Evolutionary conservation across 352 stramenopile genomes (phyloP).

Genomic region (Plasmopara halstedii): DNA sequence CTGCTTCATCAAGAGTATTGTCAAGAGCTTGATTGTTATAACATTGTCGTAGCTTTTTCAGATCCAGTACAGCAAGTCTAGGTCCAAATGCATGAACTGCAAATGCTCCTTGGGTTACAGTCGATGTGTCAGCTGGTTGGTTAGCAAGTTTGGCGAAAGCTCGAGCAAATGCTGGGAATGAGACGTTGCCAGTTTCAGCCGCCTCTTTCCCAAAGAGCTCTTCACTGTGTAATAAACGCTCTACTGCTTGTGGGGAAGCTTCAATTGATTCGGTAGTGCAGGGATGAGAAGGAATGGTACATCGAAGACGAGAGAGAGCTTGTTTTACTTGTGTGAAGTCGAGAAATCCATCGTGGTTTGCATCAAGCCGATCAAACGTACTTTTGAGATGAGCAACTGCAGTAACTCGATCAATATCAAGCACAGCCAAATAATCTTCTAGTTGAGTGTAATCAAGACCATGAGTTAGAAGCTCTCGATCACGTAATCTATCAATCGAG

Average conservation of each 20-base stretch:
- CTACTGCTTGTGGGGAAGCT: conserved; percentile 25
- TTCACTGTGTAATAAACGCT: conserved; percentile 27
- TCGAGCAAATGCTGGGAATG: conserved; percentile 46
- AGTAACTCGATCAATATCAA: conserved; percentile 58
- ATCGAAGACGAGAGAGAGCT: conserved; percentile 32
- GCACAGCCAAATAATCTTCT: conserved; percentile 62
- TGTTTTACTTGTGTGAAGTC: conserved; percentile 42
- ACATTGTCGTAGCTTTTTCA: conserved; percentile 26
- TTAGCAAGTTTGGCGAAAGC: conserved; percentile 50
- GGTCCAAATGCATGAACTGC: conserved; percentile 14
- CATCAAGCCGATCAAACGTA: conserved; percentile 60
- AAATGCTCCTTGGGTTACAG: conserved; percentile 18
- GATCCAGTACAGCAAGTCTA: conserved; percentile 32
- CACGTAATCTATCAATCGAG: conserved; percentile 51
- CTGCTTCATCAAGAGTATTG: conserved; percentile 27
- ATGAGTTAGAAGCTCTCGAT: conserved; percentile 49
- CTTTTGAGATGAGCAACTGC: conserved; percentile 58
- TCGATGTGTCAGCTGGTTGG: conserved; percentile 22
- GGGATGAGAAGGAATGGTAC: conserved; percentile 4
- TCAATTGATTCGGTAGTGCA: not conserved
- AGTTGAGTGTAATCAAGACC: conserved; percentile 64
- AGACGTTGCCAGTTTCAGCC: conserved; percentile 22
- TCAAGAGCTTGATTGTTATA: conserved; percentile 30
- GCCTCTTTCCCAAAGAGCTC: conserved; percentile 17
- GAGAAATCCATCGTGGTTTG: conserved; percentile 47